Conservation (phyloP, 2,329 filamentous ascomycete genomes). For the Elsinoe perseae region DNA sequence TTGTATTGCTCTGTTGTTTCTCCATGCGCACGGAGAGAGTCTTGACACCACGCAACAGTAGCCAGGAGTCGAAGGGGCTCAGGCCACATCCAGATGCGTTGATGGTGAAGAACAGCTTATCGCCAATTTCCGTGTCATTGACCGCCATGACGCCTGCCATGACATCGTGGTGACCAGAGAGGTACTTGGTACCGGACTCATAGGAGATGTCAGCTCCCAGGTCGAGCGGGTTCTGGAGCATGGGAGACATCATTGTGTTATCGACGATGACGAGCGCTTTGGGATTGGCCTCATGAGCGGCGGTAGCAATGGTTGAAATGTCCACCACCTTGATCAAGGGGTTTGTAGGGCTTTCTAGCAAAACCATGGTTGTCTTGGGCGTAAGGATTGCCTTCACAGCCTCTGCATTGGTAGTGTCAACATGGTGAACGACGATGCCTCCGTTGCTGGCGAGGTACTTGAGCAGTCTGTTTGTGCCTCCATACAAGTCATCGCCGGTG, state of each 20-base stretch:
- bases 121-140: constrained; percentile 72
- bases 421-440: constrained; percentile 89
- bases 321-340: constrained; percentile 98
- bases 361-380: constrained; percentile 84
- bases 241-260: constrained; percentile 97
- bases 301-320: constrained; percentile 67
- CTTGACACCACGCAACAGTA: constrained; percentile 92
- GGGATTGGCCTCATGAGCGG: constrained; percentile 69
- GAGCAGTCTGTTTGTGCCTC: constrained; percentile 85
- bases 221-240: constrained; percentile 88
- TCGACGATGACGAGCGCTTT: constrained; percentile 83
- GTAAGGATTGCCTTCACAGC: constrained; percentile 61
- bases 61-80: constrained; percentile 90
- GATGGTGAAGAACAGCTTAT: constrained; percentile 93
- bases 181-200: constrained; percentile 94
- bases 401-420: constrained; percentile 79
- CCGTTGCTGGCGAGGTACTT: constrained; percentile 85
- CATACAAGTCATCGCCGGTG: constrained; percentile 93
- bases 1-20: constrained; percentile 89
- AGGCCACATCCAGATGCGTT: constrained; percentile 93
- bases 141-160: constrained; percentile 96
- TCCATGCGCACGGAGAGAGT: constrained; percentile 97
- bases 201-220: constrained; percentile 94
- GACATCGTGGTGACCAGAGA: constrained; percentile 95
- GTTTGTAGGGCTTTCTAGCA: constrained; percentile 94